phyloP scores from a whole-genome alignment of 2,329 filamentous ascomycete genomes.

The Clonostachys rhizophaga region DNA sequence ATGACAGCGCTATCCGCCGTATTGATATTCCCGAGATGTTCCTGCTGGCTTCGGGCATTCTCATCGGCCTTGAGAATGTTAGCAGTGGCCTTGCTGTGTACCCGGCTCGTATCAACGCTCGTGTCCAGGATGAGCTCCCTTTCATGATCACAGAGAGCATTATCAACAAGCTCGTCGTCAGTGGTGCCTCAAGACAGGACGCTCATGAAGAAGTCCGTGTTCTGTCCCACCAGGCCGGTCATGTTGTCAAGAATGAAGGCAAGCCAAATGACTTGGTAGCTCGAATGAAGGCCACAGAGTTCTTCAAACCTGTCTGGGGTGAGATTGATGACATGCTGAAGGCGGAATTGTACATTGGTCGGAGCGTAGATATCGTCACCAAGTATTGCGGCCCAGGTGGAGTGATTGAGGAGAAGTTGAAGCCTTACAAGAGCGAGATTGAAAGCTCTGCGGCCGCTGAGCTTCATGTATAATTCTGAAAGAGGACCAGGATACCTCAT shows the following conservation, averaged over 20 bases:
- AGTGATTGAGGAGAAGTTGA: conserved; percentile 21
- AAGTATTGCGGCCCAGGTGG: conserved; percentile 34
- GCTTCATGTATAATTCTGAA: no score
- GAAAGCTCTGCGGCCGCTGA: no score
- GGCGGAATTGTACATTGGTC: conserved; percentile 46
- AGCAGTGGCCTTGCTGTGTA: conserved; percentile 72
- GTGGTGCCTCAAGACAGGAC: conserved; percentile 70
- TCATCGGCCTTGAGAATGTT: conserved; percentile 63
- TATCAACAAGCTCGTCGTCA: conserved; percentile 72
- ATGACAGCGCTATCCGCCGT: conserved; percentile 68
- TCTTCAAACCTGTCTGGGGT: conserved; percentile 68
- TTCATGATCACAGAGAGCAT: conserved; percentile 72
- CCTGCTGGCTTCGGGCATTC: conserved; percentile 63
- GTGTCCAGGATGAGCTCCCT: conserved; percentile 56
- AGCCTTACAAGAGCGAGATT: no score
- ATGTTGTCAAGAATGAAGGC: conserved; percentile 37
- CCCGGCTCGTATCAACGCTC: conserved; percentile 30
- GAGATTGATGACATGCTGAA: conserved; percentile 67
- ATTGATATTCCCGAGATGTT: conserved; percentile 64
- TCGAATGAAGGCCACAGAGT: conserved; percentile 66
- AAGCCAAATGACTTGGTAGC: conserved; percentile 78
- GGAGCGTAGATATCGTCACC: conserved; percentile 38
- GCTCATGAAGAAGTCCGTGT: conserved; percentile 86
- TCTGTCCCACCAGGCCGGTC: conserved; percentile 65
- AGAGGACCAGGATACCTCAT: no score